phyloP scores from a whole-genome alignment of 2,329 filamentous ascomycete genomes.

The Sporothrix euskadiensis region DNA sequence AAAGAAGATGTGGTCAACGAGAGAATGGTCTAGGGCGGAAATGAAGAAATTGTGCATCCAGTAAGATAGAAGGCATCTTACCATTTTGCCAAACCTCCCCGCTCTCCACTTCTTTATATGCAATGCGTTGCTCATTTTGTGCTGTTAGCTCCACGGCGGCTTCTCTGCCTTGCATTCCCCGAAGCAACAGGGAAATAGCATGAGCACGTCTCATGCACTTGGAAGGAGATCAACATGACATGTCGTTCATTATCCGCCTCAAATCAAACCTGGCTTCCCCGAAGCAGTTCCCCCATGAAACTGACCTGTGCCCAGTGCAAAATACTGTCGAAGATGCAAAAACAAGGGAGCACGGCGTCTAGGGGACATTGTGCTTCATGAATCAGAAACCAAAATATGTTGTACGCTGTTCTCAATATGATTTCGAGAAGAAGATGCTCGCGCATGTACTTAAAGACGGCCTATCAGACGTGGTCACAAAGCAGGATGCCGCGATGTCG shows the following conservation, averaged over 20 bases:
- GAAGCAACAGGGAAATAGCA: neutral
- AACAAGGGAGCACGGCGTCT: neutral
- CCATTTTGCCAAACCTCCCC: neutral
- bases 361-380: neutral
- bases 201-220: neutral
- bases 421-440: neutral
- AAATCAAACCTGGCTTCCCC: neutral
- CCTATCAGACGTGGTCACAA: neutral
- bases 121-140: neutral
- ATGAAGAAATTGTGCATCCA: neutral
- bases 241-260: neutral
- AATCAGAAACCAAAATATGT: neutral
- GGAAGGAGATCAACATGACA: neutral
- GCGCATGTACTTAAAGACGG: neutral
- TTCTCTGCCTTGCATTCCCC: neutral
- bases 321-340: no score
- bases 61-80: neutral
- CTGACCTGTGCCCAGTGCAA: no score
- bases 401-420: neutral
- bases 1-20: neutral
- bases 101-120: neutral
- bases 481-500: neutral
- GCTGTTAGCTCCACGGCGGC: neutral
- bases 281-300: neutral
- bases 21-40: neutral